These are phyloP conservation scores for Talaromyces sp. DNA, from an alignment of 2,329 filamentous ascomycete species.

Conservation along the genomic window DNA sequence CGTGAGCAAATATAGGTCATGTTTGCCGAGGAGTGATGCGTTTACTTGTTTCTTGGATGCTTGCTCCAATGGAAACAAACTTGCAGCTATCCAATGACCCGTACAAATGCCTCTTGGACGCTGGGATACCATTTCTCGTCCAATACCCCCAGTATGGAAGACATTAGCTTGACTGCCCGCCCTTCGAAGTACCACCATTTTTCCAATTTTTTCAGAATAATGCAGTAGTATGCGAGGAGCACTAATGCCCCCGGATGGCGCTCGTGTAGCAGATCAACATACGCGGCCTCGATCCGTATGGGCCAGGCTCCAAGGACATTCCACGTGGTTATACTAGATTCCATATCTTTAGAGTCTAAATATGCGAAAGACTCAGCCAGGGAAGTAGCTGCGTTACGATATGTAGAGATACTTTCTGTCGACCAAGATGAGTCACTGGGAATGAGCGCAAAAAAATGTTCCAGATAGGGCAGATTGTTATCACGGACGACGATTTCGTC, in stretches of 20 bases:
- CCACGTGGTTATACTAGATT: slow-evolving; percentile 26
- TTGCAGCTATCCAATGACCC: neutral
- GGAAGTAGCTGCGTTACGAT: neutral
- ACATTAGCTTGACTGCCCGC: slow-evolving; percentile 13
- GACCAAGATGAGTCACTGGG: neutral
- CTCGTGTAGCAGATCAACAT: slow-evolving; percentile 24
- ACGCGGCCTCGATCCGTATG: slow-evolving; percentile 26
- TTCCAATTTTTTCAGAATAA: slow-evolving; percentile 28
- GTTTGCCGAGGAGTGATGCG: neutral
- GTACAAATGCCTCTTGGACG: neutral
- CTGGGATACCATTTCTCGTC: neutral
- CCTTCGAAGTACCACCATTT: slow-evolving; percentile 33
- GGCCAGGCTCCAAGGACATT: slow-evolving; percentile 30
- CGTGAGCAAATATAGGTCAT: neutral
- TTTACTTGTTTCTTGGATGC: neutral
- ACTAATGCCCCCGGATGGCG: slow-evolving; percentile 29
- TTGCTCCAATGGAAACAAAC: neutral
- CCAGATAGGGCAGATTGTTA: neutral
- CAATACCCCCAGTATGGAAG: neutral
- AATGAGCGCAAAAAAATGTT: neutral
- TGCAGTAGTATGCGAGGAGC: slow-evolving; percentile 34
- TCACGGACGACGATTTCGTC: neutral
- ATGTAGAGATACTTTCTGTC: neutral
- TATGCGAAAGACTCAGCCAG: neutral
- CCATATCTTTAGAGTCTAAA: slow-evolving; percentile 11